Evolutionary conservation across 2,329 filamentous ascomycete species (phyloP), one percentile per base, ranked within the genome.

Genomic region (Talaromyces pinophilus): DNA sequence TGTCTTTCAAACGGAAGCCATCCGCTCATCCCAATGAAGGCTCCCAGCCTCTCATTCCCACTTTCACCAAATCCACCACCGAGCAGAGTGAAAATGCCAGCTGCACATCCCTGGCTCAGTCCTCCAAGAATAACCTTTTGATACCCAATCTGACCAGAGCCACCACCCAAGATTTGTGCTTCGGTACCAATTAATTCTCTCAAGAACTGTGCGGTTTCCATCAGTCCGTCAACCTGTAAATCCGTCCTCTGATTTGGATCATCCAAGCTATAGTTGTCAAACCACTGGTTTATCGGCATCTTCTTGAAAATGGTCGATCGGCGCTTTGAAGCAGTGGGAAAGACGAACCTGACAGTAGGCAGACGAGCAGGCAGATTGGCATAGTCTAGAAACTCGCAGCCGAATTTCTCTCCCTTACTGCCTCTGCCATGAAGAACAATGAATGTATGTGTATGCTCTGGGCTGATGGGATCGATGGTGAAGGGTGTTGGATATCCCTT

Each of bases 101-200:
- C 80, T 0, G 84, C 84, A 69, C 82, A 85, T 0, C 84, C 84
- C 68, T 86, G 83, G 70, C 84, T 85, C n/a, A 86, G 67, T 0
- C 84, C 83, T 17, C 83, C 82, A 0, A 87, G 67, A 6, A 86
- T 72, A 15, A 86, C 74, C 60, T 83, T 84, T 22, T 69, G 40
- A 62, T 75, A 35, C 59, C 73, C 54, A 2, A 33, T 38, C 19
- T 57, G 4, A 22, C 8, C 19, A 4, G 19, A 3, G 2, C 30
- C 30, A 3, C 38, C 11, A 17, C 1, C 3, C n/a, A 57, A 25
- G 2, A 57, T 22, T 1, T 8, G 54, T 38, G 54, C 54, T 57
- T 57, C 54, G 1, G n/a, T 1, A 57, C 25, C n/a, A 57, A 57
- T 25, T 11, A 57, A 57, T 25, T 57, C 33, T 40, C 54, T 17